Evolutionary conservation across 495 filamentous ascomycete genomes (phyloP), one percentile per base, ranked within the genome.

Genomic region (Cercophora scortea): DNA sequence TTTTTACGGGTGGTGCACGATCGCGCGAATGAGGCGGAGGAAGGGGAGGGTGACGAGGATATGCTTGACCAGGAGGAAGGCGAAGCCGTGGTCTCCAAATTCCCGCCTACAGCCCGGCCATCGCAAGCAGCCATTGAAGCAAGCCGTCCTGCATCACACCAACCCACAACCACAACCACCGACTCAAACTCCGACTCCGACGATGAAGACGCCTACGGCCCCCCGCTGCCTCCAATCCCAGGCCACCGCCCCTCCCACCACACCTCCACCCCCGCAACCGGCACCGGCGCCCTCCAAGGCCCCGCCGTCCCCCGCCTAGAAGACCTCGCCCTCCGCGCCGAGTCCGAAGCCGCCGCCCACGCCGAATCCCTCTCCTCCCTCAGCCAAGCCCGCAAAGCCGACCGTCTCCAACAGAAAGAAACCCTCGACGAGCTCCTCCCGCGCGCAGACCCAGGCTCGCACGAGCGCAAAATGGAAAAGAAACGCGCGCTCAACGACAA

Each of bases 401-500:
- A 94, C 45, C 78, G 82, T 1, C 71, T 69, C 45, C 53, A 63
- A 16, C 80, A 88, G 56, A 80, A 79, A 46, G 81, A 79, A 32
- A 74, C 71, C 0, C 75, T 90, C 0, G 90, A 96, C 9, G 92
- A 96, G 52, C 69, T 95, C 10, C 79, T 75, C 0, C 92, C 93
- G 4, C 86, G 89, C 12, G 89, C 92, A 0, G 90, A 92, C 45
- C 70, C 92, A 0, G 90, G 92, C 1, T 90, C 89, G 3, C 82
- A 84, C 25, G 93, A 95, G 67, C 81, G 92, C 8, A 80, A 82
- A 50, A 75, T 98, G 5, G 92, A 98, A 74, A 96, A 96, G 74
- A 58, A 83, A 45, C 62, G 65, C 40, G 77, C 74, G 51, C 56
- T 77, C 11, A 77, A 73, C 50, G 81, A 79, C 11, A 80, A 78